Evolutionary conservation across 306 rosid species (phyloP).

Genomic region (Calophaca sinica): DNA sequence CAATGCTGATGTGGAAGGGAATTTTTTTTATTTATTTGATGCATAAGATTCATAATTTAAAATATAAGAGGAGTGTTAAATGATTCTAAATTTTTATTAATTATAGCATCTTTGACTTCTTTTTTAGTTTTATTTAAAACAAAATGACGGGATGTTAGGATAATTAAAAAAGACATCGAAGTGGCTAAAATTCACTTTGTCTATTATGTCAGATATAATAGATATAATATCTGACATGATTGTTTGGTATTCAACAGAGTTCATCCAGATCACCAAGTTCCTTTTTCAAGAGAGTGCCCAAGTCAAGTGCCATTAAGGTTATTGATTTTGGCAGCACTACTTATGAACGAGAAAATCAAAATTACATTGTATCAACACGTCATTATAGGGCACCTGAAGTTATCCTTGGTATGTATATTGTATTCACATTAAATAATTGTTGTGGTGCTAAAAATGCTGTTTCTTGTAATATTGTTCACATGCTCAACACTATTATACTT

Average conservation of each 20-base stretch:
- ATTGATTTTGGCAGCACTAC: slow-evolving; percentile 99
- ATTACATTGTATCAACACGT: slow-evolving; percentile 91
- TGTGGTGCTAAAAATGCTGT: not conserved
- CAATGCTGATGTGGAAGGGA: not conserved
- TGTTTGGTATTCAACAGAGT: slow-evolving; percentile 54
- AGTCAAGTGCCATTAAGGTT: slow-evolving; percentile 91
- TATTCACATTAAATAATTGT: not conserved
- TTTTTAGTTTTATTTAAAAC: not conserved
- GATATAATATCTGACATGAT: not conserved
- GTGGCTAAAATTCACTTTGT: not conserved
- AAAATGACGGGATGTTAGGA: not conserved
- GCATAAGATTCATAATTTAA: not conserved
- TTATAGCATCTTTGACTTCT: slow-evolving; percentile 12
- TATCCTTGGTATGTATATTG: slow-evolving; percentile 68
- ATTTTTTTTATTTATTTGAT: not conserved
- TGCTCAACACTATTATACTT: not conserved
- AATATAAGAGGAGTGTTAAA: not conserved
- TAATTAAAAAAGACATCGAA: not conserved
- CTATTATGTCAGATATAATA: not conserved
- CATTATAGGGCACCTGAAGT: slow-evolving; percentile 99
- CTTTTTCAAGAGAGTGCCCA: slow-evolving; percentile 83
- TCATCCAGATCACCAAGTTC: slow-evolving; percentile 81
- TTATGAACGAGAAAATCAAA: slow-evolving; percentile 83
- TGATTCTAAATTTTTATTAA: not conserved
- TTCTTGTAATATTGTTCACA: not conserved